Percentiles rank a stretch among this genome's conserved stretches.
These are phyloP conservation scores for Astragalus glycyphyllos DNA, from an alignment of 306 rosid species.

Conservation along the genomic window DNA sequence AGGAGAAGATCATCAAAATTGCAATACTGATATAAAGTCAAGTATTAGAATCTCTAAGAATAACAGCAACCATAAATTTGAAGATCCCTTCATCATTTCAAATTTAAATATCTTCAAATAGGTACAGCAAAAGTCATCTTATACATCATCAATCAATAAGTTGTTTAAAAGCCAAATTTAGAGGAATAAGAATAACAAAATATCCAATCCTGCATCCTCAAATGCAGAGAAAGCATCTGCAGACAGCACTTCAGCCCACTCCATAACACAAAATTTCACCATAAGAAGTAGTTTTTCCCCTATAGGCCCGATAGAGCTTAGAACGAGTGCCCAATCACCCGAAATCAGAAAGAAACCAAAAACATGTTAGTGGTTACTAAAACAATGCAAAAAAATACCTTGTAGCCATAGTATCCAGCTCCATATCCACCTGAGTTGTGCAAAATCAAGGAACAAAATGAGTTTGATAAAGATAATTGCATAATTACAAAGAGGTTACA, in stretches of 20 bases:
- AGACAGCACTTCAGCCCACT: constrained; percentile 99
- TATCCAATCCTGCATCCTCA: constrained; percentile 90
- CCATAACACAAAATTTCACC: constrained; percentile 55
- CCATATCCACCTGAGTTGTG: constrained; percentile 73
- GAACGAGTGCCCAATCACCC: background rate
- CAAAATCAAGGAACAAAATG: constrained; percentile 35
- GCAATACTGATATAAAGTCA: no score
- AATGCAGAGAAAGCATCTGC: constrained; percentile 99
- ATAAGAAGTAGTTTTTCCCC: constrained; percentile 17
- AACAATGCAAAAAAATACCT: constrained; percentile 59
- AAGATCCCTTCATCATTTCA: no score
- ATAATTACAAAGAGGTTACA: background rate
- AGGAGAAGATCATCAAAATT: no score
- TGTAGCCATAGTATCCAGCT: constrained; percentile 98
- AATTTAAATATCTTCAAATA: no score
- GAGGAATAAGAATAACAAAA: constrained; percentile 17
- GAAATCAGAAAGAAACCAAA: background rate
- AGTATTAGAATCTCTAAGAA: no score
- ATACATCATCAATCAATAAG: no score
- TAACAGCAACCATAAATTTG: no score
- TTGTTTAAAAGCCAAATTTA: constrained; percentile 25
- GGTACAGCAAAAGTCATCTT: no score
- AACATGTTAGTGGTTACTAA: constrained; percentile 19
- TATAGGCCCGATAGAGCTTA: no score
- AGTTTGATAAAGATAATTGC: constrained; percentile 33